Base-by-base conservation (phyloP, 2,329 filamentous ascomycete genomes). In the Pseudogymnoascus sp. region DNA sequence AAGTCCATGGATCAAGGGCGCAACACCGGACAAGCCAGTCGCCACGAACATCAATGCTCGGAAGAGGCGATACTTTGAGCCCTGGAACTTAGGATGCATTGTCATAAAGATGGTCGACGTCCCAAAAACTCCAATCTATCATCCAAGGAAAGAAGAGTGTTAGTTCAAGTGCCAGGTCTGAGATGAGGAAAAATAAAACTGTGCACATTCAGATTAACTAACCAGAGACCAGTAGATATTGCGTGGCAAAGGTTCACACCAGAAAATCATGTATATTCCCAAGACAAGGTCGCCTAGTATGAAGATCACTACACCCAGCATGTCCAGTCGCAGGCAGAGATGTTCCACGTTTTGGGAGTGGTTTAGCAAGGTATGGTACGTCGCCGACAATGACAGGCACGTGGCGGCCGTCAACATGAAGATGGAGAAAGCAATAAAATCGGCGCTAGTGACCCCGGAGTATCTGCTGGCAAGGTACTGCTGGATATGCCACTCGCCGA, bases 321-420 rank as follows among this genome's bases (percentile, higher is more conserved):
- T 76, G 64, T 79, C 77, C 4, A 76, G 60, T 7, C 73, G 68
- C 12, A 77, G 66, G 74, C 76, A 78, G 4, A 75, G 65, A 16
- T 71, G 66, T 18, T 71, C 70, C n/a, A 72, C 66, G n/a, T 68
- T 61, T 41, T 70, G 55, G 14, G 76, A 79, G 66, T 79, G 77
- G 66, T 73, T 75, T 61, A 75, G 67, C 58, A 78, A 64, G 4
- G 74, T 74, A 63, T 79, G 76, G 62, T 78, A 79, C 1, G 69
- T 61, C 9, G 76, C 69, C 2, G 75, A 78, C 11, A 75, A 63
- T 12, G 70, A 68, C 21, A 79, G 72, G 64, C 77, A 80, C 2
- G 71, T 59, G 2, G 70, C 64, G 4, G 72, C 73, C 2, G 75
- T 71, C 16, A 72, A 65, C 18, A 80, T 67, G 65, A 77, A 78